Evolutionary conservation across 2,329 filamentous ascomycete species (phyloP).

Genomic region (Claviceps sorghi): DNA sequence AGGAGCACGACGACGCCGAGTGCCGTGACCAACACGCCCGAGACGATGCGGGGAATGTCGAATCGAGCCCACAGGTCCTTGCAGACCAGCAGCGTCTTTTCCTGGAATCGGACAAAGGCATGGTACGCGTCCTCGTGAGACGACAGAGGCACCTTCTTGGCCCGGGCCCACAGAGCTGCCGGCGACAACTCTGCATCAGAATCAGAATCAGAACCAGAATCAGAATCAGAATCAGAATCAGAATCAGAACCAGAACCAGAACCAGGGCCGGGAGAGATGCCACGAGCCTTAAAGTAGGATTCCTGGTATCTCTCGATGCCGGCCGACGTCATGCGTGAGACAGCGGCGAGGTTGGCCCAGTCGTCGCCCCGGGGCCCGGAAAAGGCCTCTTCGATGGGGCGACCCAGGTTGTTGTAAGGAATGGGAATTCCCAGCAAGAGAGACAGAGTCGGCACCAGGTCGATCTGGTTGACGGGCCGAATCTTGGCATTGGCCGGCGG

Average conservation of each 20-base stretch:
- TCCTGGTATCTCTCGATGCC: slow-evolving; percentile 82
- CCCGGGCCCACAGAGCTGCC: slow-evolving; percentile 32
- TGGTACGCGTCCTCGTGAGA: slow-evolving; percentile 29
- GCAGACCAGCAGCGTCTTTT: slow-evolving; percentile 63
- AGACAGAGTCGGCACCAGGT: slow-evolving; percentile 83
- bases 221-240: slow-evolving; percentile 37
- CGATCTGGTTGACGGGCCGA: slow-evolving; percentile 70
- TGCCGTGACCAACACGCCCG: slow-evolving; percentile 59
- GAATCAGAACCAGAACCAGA: slow-evolving; percentile 37
- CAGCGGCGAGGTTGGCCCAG: slow-evolving; percentile 63
- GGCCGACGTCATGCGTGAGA: slow-evolving; percentile 63
- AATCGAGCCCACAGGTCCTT: slow-evolving; percentile 85
- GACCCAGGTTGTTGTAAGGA: slow-evolving; percentile 89
- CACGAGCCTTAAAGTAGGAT: slow-evolving; percentile 62
- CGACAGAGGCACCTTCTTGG: slow-evolving; percentile 16
- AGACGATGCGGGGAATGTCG: slow-evolving; percentile 70
- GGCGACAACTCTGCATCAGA: slow-evolving; percentile 27
- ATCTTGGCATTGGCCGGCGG: slow-evolving; percentile 62
- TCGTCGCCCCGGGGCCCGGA: slow-evolving; percentile 52
- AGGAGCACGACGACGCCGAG: slow-evolving; percentile 54
- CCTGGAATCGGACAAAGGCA: slow-evolving; percentile 60
- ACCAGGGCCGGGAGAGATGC: slow-evolving; percentile 46
- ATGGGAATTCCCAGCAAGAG: slow-evolving; percentile 82
- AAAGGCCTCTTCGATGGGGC: slow-evolving; percentile 89
- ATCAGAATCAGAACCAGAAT: slow-evolving; percentile 36